Conservation (phyloP, 805 yeast species). For the Debaryomyces tyrocola region DNA sequence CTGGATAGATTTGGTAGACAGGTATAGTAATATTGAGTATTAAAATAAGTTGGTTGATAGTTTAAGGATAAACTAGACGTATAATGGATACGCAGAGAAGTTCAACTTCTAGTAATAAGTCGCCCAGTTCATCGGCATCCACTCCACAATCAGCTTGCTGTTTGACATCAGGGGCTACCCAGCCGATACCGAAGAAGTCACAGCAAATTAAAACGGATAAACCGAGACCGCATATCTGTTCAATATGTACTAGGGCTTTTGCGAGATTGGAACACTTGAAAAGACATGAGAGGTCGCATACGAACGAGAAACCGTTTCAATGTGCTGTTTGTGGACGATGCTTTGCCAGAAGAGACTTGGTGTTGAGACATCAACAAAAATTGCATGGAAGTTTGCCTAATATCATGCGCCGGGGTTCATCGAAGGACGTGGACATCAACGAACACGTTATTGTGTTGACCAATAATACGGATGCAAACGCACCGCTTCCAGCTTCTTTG, state of each 20-base stretch:
- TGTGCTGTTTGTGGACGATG: constrained; percentile 96
- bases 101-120: not conserved
- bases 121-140: not conserved
- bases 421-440: constrained; percentile 27
- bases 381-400: constrained; percentile 63
- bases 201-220: constrained; percentile 84
- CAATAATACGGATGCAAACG: constrained; percentile 52
- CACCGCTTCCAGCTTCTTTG: constrained; percentile 39
- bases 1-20: too few relatives aligned
- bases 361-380: constrained; percentile 92
- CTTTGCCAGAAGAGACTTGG: constrained; percentile 86
- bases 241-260: constrained; percentile 91
- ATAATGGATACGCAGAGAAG: not conserved
- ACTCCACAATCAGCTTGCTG: not conserved
- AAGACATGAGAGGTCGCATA: constrained; percentile 91
- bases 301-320: constrained; percentile 93
- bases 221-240: constrained; percentile 90
- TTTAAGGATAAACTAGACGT: not conserved
- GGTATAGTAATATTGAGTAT: too few relatives aligned
- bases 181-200: constrained; percentile 85
- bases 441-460: constrained; percentile 53
- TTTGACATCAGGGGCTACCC: constrained; percentile 19
- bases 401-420: constrained; percentile 31
- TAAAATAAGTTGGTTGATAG: too few relatives aligned
- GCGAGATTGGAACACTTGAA: constrained; percentile 93